These are phyloP conservation scores for Thielaviopsis cerberus DNA, from an alignment of 2,329 filamentous ascomycete species.

Conservation along the genomic window DNA sequence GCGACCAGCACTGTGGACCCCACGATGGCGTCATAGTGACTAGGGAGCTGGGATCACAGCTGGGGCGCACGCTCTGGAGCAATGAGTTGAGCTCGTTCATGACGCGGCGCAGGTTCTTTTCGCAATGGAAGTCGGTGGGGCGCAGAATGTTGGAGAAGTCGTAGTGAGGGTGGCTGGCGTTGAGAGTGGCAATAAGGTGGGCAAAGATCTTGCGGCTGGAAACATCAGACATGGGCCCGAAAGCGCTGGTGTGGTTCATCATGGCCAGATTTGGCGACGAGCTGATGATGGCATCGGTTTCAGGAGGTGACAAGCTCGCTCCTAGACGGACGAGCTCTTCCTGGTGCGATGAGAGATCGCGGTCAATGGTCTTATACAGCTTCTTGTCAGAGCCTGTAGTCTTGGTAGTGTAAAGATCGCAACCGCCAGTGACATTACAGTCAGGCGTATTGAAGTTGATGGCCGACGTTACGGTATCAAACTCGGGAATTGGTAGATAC, in stretches of 20 bases:
- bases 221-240: constrained; percentile 74
- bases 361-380: constrained; percentile 86
- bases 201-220: constrained; percentile 83
- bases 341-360: constrained; percentile 78
- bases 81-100: constrained; percentile 80
- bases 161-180: constrained; percentile 79
- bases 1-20: constrained; percentile 79
- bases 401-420: constrained; percentile 95
- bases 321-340: constrained; percentile 72
- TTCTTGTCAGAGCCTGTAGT: constrained; percentile 92
- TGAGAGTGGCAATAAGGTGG: constrained; percentile 88
- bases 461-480: constrained; percentile 78
- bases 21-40: constrained; percentile 29
- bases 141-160: constrained; percentile 88
- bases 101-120: constrained; percentile 59
- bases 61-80: constrained; percentile 65
- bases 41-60: constrained; percentile 20
- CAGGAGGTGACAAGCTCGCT: constrained; percentile 69
- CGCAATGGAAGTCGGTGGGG: constrained; percentile 74
- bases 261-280: constrained; percentile 39
- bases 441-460: constrained; percentile 92
- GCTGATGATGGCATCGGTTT: constrained; percentile 49
- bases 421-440: constrained; percentile 78
- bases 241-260: constrained; percentile 72
- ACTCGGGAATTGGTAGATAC: constrained; percentile 81